phyloP scores from a whole-genome alignment of 805 yeast species.

The Wickerhamiella brachini region DNA sequence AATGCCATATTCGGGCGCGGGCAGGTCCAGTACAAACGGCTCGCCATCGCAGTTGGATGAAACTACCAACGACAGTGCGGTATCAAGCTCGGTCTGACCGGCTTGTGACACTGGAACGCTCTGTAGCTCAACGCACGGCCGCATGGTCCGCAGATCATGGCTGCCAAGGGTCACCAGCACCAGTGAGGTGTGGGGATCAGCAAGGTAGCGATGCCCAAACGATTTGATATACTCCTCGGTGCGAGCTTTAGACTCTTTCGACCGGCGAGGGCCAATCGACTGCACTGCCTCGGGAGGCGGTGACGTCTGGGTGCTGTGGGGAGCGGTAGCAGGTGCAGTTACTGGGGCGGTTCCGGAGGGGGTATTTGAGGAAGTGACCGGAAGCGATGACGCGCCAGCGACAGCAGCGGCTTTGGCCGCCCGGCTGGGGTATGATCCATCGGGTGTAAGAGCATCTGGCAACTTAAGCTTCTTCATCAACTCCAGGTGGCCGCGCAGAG shows the following conservation, averaged over 20 bases:
- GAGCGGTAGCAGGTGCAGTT: background rate
- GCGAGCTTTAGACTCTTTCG: conserved; percentile 1
- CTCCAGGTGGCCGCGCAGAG: conserved; percentile 69
- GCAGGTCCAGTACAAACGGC: conserved; percentile 60
- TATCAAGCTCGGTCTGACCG: conserved; percentile 73
- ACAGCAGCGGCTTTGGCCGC: background rate
- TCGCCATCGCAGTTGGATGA: conserved; percentile 32
- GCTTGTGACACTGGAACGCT: conserved; percentile 63
- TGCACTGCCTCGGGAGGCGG: background rate
- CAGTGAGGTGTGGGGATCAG: conserved; percentile 44
- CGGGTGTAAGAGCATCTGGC: conserved; percentile 3
- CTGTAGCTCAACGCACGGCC: conserved; percentile 50
- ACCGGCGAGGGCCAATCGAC: background rate
- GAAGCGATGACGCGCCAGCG: background rate
- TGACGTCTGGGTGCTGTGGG: background rate
- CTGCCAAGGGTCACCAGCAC: conserved; percentile 78
- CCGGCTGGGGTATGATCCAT: conserved; percentile 2
- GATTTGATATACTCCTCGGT: conserved; percentile 39
- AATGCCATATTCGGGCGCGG: conserved; percentile 61
- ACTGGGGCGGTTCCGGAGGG: background rate
- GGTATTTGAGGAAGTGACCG: background rate
- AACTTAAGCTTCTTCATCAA: conserved; percentile 44
- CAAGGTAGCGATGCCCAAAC: conserved; percentile 68
- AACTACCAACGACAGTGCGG: conserved; percentile 67
- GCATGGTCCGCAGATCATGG: conserved; percentile 50